Conservation (phyloP, 768 basidiomycete species). For the Paxillus involutus region DNA sequence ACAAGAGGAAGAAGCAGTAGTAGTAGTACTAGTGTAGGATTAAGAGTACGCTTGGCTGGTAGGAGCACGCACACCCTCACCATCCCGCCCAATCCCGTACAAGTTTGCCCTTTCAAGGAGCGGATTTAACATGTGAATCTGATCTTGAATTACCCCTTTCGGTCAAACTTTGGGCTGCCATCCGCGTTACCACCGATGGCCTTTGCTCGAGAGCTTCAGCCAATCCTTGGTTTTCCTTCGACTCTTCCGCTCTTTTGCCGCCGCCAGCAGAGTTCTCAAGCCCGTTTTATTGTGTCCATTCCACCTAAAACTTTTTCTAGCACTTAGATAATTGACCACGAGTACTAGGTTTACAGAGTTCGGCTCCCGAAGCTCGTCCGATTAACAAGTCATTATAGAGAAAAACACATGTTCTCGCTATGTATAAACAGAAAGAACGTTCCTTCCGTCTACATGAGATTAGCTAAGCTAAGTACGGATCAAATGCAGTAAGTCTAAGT, state of each 20-base stretch:
- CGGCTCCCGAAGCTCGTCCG: too few relatives aligned
- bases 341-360: too few relatives aligned
- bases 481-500: background rate
- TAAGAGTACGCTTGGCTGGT: too few relatives aligned
- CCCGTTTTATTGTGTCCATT: too few relatives aligned
- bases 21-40: background rate
- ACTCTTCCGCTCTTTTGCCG: constrained; percentile 25
- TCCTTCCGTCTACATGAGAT: background rate
- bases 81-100: constrained; percentile 13
- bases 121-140: constrained; percentile 35
- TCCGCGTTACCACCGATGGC: constrained; percentile 23
- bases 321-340: too few relatives aligned
- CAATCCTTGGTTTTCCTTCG: background rate
- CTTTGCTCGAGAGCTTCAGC: background rate
- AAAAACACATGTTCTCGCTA: constrained; percentile 6
- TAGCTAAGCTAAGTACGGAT: background rate
- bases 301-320: too few relatives aligned
- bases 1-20: background rate
- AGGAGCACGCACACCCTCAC: too few relatives aligned
- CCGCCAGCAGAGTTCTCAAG: background rate
- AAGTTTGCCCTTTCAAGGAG: background rate
- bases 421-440: too few relatives aligned
- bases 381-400: too few relatives aligned
- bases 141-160: background rate
- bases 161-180: background rate